These are phyloP conservation scores for Desmodesmus armatus DNA, from an alignment of 139 green algal genomes.

Conservation along the genomic window DNA sequence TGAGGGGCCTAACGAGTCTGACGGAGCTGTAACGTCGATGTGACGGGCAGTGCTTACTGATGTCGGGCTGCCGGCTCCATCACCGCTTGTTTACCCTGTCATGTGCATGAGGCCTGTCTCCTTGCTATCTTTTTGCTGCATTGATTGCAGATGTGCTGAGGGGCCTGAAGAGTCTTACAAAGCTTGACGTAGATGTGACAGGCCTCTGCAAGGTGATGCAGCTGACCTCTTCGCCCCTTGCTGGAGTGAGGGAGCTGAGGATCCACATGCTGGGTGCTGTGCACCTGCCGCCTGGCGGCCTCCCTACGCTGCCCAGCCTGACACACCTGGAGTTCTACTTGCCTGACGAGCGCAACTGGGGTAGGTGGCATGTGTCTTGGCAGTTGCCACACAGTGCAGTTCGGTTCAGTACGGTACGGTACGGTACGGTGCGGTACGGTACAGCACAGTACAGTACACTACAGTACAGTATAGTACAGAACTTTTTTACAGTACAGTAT, in stretches of 20 bases:
- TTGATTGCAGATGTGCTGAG: slow-evolving; percentile 18
- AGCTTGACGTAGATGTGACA: slow-evolving; percentile 23
- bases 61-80: background rate
- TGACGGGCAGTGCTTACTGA: background rate
- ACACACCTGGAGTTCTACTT: slow-evolving; percentile 31
- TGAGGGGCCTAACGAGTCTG: background rate
- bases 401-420: no score
- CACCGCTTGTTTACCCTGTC: background rate
- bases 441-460: no score
- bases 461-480: no score
- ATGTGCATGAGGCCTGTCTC: background rate
- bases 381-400: no score
- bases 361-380: no score
- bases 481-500: no score
- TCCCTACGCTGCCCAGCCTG: slow-evolving; percentile 21
- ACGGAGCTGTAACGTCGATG: background rate
- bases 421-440: no score
- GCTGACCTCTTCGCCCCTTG: background rate
- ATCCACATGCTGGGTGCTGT: slow-evolving; percentile 36
- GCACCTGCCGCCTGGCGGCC: background rate
- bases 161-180: background rate
- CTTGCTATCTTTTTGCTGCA: background rate
- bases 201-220: slow-evolving; percentile 9
- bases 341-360: slow-evolving; percentile 40
- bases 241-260: background rate